Evolutionary conservation across 139 green algal species (phyloP).

Genomic region (Haematococcus sp.): DNA sequence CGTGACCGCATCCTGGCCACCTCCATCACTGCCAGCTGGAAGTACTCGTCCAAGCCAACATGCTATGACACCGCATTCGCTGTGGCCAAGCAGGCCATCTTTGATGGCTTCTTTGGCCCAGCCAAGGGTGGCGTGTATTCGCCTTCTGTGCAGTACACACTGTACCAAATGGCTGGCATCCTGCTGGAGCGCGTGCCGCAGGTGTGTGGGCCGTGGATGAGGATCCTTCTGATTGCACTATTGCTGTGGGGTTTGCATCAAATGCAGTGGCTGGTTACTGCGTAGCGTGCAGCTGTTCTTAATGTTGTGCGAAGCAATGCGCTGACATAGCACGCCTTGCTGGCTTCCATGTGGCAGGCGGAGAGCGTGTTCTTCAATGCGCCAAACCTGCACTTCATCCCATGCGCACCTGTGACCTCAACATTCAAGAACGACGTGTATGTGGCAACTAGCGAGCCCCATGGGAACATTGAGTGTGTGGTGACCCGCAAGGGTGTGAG

Average conservation of each 20-base stretch:
- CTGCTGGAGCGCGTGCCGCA: constrained; percentile 53
- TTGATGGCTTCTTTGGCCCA: constrained; percentile 80
- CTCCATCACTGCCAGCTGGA: constrained; percentile 81
- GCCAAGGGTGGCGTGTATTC: constrained; percentile 80
- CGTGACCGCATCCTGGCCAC: constrained; percentile 91
- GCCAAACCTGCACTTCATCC: constrained; percentile 98
- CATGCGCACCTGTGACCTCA: constrained; percentile 58
- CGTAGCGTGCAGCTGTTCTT: not conserved
- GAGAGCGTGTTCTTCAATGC: constrained; percentile 88
- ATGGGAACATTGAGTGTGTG: constrained; percentile 86
- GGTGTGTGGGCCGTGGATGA: constrained; percentile 20
- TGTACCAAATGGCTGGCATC: constrained; percentile 80
- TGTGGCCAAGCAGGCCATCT: constrained; percentile 22
- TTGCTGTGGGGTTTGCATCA: constrained; percentile 1
- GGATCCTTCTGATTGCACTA: not conserved
- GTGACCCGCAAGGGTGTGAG: constrained; percentile 20
- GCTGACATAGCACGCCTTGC: not conserved
- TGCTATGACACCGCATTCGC: constrained; percentile 30
- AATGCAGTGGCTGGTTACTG: not conserved
- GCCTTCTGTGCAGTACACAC: constrained; percentile 89
- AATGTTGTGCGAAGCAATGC: no score
- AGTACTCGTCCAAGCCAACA: constrained; percentile 44
- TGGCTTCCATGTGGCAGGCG: constrained; percentile 28
- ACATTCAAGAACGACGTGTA: constrained; percentile 95
- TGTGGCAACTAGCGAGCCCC: constrained; percentile 87